Evolutionary conservation across 2,329 filamentous ascomycete genomes (phyloP).

Genomic region (Cryphonectria japonica): DNA sequence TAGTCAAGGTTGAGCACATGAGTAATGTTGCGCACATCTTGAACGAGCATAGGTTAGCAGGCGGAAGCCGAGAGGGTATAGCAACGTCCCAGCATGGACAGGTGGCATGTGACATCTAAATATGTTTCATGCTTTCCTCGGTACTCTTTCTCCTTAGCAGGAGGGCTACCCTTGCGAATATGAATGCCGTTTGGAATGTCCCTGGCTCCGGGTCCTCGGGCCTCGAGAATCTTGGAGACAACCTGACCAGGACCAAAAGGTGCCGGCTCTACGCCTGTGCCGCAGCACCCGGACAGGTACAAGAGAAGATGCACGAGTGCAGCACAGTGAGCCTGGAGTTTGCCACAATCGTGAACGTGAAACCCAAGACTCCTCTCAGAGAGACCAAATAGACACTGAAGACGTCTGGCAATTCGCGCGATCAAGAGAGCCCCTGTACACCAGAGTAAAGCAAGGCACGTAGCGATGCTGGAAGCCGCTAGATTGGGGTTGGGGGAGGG

Average conservation of each 20-base stretch:
- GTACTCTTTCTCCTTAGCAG: constrained; percentile 59
- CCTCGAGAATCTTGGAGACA: constrained; percentile 62
- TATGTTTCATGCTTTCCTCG: constrained; percentile 53
- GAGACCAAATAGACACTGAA: constrained; percentile 76
- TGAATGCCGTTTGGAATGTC: constrained; percentile 53
- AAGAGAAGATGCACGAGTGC: constrained; percentile 78
- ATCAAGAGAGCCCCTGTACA: constrained; percentile 85
- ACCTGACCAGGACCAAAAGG: constrained; percentile 79
- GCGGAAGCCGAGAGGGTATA: constrained; percentile 57
- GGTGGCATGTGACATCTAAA: constrained; percentile 48
- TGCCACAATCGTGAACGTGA: constrained; percentile 70
- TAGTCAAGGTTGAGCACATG: constrained; percentile 99
- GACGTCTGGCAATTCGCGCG: constrained; percentile 91
- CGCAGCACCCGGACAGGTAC: constrained; percentile 61
- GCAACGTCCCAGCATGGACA: constrained; percentile 65
- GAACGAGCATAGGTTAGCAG: constrained; percentile 75
- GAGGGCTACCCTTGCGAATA: constrained; percentile 64
- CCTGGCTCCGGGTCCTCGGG: constrained; percentile 60
- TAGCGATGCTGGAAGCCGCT: constrained; percentile 63
- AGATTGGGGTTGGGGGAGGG: constrained; percentile 40
- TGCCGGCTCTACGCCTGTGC: constrained; percentile 81
- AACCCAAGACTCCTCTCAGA: constrained; percentile 84
- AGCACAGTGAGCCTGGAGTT: constrained; percentile 52
- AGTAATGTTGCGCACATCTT: constrained; percentile 99
- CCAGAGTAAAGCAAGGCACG: constrained; percentile 86